Conservation (phyloP, 345 rosid species). For the Citrus cavaleriei region DNA sequence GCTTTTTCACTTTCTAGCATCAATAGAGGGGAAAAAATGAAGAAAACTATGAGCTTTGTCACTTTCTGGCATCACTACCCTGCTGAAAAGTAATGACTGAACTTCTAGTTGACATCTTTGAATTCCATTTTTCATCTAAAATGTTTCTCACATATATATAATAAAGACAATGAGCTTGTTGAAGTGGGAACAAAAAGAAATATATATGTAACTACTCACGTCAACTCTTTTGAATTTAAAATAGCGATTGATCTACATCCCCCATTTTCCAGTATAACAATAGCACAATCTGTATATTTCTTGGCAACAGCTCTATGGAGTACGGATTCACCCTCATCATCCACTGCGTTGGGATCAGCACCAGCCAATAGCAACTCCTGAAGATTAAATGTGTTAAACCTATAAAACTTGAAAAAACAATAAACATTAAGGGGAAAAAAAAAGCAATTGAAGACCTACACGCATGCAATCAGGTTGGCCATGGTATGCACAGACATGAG, state of each 20-base stretch:
- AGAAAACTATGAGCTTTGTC: not conserved
- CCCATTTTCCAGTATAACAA: conserved; percentile 84
- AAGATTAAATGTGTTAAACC: conserved; percentile 13
- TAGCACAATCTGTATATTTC: conserved; percentile 90
- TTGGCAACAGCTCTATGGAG: conserved; percentile 87
- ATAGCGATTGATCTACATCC: conserved; percentile 87
- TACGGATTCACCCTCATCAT: conserved; percentile 98
- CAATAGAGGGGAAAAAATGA: not conserved
- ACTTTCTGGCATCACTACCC: not conserved
- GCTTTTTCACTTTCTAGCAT: not conserved
- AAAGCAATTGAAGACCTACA: conserved; percentile 44
- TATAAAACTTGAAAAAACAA: not conserved
- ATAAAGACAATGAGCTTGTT: not conserved
- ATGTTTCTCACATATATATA: not conserved
- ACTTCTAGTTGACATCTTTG: not conserved
- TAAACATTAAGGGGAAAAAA: not conserved
- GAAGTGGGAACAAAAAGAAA: not conserved
- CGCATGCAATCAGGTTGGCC: conserved; percentile 99
- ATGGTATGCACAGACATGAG: conserved; percentile 98
- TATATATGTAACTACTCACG: conserved; percentile 45
- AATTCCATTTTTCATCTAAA: not conserved
- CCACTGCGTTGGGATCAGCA: conserved; percentile 96
- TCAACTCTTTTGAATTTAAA: conserved; percentile 66
- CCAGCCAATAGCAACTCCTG: conserved; percentile 95
- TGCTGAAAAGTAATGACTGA: not conserved